Conservation (phyloP, 2,329 filamentous ascomycete genomes). For the Cercospora sojina region DNA sequence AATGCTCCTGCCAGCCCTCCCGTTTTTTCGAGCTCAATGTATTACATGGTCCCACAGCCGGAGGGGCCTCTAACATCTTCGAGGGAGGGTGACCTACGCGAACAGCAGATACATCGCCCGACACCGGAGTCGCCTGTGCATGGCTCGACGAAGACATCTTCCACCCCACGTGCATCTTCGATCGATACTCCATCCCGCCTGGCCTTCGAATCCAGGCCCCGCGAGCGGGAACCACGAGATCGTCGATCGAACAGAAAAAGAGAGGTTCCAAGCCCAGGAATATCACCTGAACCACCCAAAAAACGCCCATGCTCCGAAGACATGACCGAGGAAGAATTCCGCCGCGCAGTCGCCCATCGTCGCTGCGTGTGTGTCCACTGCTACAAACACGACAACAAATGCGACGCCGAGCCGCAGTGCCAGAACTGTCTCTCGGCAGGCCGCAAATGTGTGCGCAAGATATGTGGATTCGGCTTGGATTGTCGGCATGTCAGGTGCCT, state of each 20-base stretch:
- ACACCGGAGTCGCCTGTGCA: not conserved
- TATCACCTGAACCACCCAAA: not conserved
- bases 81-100: not conserved
- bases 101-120: not conserved
- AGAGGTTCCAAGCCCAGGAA: not conserved
- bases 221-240: not conserved
- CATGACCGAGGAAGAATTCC: not conserved
- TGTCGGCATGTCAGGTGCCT: not conserved
- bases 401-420: not conserved
- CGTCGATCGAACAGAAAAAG: not conserved
- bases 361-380: not conserved
- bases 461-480: not conserved
- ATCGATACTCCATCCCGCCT: not conserved
- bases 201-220: not conserved
- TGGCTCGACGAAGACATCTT: not conserved
- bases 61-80: not conserved
- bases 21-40: not conserved
- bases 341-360: not conserved
- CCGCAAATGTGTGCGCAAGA: not conserved
- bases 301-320: not conserved
- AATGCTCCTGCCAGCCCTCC: not conserved
- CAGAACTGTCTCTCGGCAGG: not conserved
- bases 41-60: not conserved
- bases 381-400: not conserved
- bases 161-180: not conserved